A percentile compares a stretch with the other conserved stretches of the same genome.
These are phyloP conservation scores for Curvularia lunata DNA, from an alignment of 2,329 filamentous ascomycete genomes.

Conservation along the genomic window DNA sequence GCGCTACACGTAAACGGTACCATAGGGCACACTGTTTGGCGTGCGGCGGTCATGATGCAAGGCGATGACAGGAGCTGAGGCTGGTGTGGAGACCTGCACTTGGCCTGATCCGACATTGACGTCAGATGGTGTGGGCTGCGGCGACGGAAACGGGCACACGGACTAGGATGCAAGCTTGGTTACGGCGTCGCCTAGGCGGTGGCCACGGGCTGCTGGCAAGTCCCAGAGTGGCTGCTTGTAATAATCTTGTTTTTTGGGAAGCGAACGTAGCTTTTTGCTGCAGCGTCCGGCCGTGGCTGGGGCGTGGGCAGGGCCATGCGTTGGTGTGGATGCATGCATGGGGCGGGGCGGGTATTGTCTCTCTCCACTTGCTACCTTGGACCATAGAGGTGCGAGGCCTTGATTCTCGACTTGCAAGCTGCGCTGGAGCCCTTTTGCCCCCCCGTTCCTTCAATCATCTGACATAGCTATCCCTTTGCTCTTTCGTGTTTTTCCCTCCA, in stretches of 20 bases:
- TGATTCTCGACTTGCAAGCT: conserved; percentile 13
- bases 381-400: conserved; percentile 14
- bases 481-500: neutral
- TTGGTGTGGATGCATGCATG: conserved; percentile 6
- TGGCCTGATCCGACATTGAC: conserved; percentile 21
- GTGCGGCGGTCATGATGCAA: conserved; percentile 7
- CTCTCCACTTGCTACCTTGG: conserved; percentile 13
- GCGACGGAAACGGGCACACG: conserved; percentile 1
- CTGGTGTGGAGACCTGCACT: neutral
- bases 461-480: conserved; percentile 2
- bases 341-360: conserved; percentile 2
- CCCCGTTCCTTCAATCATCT: neutral
- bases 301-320: conserved; percentile 8
- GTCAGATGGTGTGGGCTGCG: conserved; percentile 21
- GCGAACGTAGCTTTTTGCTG: conserved; percentile 5
- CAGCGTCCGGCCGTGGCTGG: conserved; percentile 8
- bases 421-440: neutral
- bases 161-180: conserved; percentile 19
- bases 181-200: conserved; percentile 14
- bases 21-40: neutral
- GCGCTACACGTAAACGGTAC: neutral
- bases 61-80: neutral
- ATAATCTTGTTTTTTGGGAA: conserved; percentile 48
- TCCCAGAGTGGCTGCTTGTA: conserved; percentile 28
- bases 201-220: conserved; percentile 1